Conservation (phyloP, 345 rosid species). For the Hibiscus trionum region DNA sequence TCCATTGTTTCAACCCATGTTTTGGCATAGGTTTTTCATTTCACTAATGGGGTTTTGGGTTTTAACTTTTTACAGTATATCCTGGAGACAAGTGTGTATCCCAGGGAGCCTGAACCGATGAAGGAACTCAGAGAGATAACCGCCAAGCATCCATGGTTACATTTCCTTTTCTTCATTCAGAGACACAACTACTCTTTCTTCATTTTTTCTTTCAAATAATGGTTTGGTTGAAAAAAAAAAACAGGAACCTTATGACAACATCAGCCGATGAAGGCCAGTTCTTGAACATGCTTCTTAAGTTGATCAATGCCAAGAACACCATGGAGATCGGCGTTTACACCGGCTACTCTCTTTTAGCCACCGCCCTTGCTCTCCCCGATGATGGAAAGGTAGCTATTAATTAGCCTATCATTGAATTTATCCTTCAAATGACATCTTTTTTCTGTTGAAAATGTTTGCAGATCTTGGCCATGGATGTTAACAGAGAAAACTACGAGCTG, state of each 20-base stretch:
- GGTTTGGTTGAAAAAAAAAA: not conserved
- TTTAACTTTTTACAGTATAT: conserved; percentile 45
- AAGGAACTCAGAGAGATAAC: conserved; percentile 91
- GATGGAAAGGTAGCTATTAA: conserved; percentile 58
- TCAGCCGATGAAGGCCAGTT: conserved; percentile 98
- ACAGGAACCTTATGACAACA: conserved; percentile 95
- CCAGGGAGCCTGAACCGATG: conserved; percentile 92
- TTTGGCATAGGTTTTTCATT: not conserved
- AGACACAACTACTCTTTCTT: not conserved
- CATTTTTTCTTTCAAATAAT: not conserved
- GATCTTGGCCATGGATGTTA: conserved; percentile 96
- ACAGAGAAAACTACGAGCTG: conserved; percentile 82
- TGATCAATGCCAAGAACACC: conserved; percentile 96
- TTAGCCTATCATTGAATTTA: not conserved
- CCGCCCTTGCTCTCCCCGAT: conserved; percentile 95
- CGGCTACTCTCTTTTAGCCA: conserved; percentile 92
- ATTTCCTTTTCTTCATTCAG: not conserved
- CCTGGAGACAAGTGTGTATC: conserved; percentile 95
- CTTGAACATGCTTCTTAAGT: conserved; percentile 81
- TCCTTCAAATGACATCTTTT: not conserved
- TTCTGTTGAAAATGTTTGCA: conserved; percentile 9
- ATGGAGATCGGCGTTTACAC: conserved; percentile 99
- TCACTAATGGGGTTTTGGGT: not conserved
- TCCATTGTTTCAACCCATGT: not conserved
- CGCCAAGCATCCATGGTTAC: conserved; percentile 91